Evolutionary conservation across 495 filamentous ascomycete genomes (phyloP), one percentile per base, ranked within the genome.

Genomic region (Penicillium argentinense): DNA sequence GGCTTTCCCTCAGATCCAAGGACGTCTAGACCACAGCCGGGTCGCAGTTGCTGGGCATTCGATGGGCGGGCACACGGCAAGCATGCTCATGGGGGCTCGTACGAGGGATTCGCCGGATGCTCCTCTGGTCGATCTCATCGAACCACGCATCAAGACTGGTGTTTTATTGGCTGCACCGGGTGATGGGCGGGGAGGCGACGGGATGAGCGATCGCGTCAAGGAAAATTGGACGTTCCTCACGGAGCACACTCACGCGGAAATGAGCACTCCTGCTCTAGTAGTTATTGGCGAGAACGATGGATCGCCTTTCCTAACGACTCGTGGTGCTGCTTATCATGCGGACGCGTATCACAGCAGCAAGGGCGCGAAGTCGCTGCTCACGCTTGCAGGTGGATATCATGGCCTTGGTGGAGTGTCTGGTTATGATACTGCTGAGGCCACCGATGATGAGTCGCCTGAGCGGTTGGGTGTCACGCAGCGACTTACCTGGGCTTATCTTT

Each of bases 21-120:
- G 63, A 0, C 62, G 66, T 7, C 53, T 73, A 5, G 66, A 74
- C 39, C 51, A 42, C 27, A 47, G 17, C n/a, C 57, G 63, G 4
- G 50, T 76, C 18, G 71, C 66, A 3, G 62, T 70, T 2, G 66
- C 60, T 4, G 73, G 73, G 1, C 71, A 74, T 47, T 74, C 70
- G 1, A 52, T 67, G 7, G 73, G 73, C 13, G 67, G 57, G 1
- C 57, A 59, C 17, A 69, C 71, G 0, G 66, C 62, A 1, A 53
- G 45, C 24, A 29, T 72, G 44, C 55, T 72, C 0, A 54, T 76
- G 2, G 73, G 73, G 9, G 64, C 66, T 0, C 49, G 36, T 14
- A 66, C 63, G 33, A 66, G 44, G 1, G 59, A 70, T 39, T 55
- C 67, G 6, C 13, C 30, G 11, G 18, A 38, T 21, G 37, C 24